Evolutionary conservation across 257 asterid genomes (phyloP).

Genomic region (Solanum medicagineum): DNA sequence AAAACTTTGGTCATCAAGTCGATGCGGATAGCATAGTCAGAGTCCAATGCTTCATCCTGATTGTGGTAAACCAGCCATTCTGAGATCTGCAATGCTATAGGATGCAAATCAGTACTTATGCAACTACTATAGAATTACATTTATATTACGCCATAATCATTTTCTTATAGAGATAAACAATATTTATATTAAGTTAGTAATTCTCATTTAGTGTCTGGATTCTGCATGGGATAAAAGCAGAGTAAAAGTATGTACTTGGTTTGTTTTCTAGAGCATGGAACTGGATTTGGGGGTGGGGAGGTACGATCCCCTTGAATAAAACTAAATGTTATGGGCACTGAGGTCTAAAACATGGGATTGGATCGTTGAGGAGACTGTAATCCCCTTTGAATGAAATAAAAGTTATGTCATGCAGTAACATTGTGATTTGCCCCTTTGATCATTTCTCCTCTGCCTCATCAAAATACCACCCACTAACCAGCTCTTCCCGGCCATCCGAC

Average conservation of each 20-base stretch:
- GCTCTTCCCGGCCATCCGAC: not conserved
- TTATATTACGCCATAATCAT: not conserved
- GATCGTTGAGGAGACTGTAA: not conserved
- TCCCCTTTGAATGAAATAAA: not conserved
- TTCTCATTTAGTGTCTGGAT: not conserved
- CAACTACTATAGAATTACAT: not conserved
- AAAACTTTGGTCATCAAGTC: slow-evolving; percentile 80
- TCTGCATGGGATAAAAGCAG: not conserved
- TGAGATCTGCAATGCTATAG: slow-evolving; percentile 48
- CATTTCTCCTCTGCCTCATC: not conserved
- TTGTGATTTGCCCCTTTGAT: not conserved
- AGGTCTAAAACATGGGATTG: not conserved
- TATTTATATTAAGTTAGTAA: not conserved
- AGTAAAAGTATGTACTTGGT: not conserved
- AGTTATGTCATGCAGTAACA: not conserved
- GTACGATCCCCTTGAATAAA: not conserved
- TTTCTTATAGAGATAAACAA: not conserved
- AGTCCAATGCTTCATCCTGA: slow-evolving; percentile 47
- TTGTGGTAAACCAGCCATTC: slow-evolving; percentile 86
- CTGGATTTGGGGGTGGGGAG: not conserved
- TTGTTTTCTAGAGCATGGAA: not conserved
- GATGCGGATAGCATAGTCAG: slow-evolving; percentile 76
- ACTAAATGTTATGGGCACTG: not conserved
- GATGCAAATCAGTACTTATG: slow-evolving; percentile 1
- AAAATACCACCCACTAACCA: not conserved